Base-by-base conservation (phyloP, 2,329 filamentous ascomycete genomes). In the Neoarthrinium moseri region DNA sequence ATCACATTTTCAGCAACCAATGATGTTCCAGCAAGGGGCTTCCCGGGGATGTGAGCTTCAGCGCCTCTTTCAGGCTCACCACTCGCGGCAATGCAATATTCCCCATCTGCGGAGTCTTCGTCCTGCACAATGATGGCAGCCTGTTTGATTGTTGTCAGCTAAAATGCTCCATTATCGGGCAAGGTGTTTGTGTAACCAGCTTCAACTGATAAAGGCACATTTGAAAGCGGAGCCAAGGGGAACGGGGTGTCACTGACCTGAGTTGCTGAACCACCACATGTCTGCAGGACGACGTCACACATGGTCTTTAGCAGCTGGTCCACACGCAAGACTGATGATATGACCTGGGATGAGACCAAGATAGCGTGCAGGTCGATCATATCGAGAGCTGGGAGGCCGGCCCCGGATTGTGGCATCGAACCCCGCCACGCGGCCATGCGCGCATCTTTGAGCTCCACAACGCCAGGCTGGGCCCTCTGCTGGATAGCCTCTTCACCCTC, bases 291-390 rank as follows among this genome's bases (percentile, higher is more conserved):
- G 51, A 91, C 88, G 50, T 89, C 83, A 55, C 86, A 89, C 82
- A 92, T 89, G 33, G 87, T 91, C 57, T 86, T 84, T 50, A 91
- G 75, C 4, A 92, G 74, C 56, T 86, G 80, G 52, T 91, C 87
- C 11, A 91, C 80, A 52, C 87, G 80, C 10, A 92, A 67, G 41
- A 91, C 86, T 13, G 87, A 91, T 4, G 87, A 91, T 34, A 92
- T 84, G 34, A 91, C 80, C 60, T 91, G 88, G 8, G 86, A 90
- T 3, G 85, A 89, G 55, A 88, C 83, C 12, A 92, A 72, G 48
- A 92, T 91, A 20, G 85, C 86, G 33, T 88, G 84, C 50, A 91
- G 66, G 63, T 91, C 88, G 59, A 92, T 84, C 84, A 92, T 91
- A 67, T 92, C 88, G 43, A 92, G 75, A 22, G 86, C 83, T 32